Conservation (phyloP, 2,329 filamentous ascomycete species). For the Bipolaris gigantea region DNA sequence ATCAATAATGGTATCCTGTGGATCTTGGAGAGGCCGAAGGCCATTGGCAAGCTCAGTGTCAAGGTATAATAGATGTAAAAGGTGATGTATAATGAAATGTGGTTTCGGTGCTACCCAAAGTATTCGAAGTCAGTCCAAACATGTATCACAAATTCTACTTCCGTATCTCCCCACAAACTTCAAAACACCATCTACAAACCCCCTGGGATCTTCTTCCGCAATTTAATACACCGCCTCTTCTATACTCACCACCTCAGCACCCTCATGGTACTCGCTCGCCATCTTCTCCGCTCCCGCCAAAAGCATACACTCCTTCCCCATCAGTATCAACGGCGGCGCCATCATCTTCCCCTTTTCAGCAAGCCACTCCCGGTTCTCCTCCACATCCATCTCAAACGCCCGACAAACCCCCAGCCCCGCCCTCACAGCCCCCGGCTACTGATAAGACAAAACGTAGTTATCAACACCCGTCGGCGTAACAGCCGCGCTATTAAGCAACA, state of each 20-base stretch:
- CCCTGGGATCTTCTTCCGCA: not conserved
- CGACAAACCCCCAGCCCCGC: conserved; percentile 1
- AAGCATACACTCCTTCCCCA: not conserved
- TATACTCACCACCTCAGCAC: not conserved
- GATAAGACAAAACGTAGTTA: not conserved
- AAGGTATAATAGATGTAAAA: conserved; percentile 21
- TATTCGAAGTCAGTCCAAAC: too few relatives aligned
- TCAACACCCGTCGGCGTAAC: conserved; percentile 4
- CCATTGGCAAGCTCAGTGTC: conserved; percentile 41
- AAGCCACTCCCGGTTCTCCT: conserved; percentile 1
- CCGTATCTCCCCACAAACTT: not conserved
- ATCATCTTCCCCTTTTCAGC: not conserved
- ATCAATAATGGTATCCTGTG: conserved; percentile 51
- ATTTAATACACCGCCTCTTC: not conserved
- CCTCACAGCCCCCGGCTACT: conserved; percentile 3
- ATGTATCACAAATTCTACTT: not conserved
- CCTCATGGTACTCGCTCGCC: conserved; percentile 2
- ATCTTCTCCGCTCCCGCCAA: not conserved
- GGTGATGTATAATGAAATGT: not conserved
- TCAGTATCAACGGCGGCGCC: not conserved
- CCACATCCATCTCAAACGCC: conserved; percentile 1
- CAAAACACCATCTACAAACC: not conserved
- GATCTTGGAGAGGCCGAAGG: conserved; percentile 42
- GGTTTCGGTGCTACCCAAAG: not conserved
- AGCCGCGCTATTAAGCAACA: conserved; percentile 6